A percentile compares a stretch with the other conserved stretches of the same genome.
These are phyloP conservation scores for Hypsizygus marmoreus DNA, from an alignment of 768 basidiomycete species.

Conservation along the genomic window DNA sequence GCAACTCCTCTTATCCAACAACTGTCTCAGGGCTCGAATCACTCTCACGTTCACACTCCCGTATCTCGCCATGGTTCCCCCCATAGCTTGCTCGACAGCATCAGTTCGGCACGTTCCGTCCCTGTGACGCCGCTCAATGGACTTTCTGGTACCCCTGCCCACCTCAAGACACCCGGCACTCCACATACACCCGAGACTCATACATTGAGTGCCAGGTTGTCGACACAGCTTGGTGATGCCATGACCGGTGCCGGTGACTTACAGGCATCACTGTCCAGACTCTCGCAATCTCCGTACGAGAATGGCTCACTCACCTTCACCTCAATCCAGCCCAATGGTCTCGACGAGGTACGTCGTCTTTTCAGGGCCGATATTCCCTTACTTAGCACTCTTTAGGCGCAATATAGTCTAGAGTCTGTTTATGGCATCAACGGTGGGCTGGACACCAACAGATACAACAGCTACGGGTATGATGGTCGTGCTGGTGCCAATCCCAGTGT, in stretches of 20 bases:
- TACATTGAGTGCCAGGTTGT: conserved; percentile 62
- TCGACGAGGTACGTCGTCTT: conserved; percentile 56
- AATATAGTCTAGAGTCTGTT: conserved; percentile 63
- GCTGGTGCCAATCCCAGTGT: conserved; percentile 22
- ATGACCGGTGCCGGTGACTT: conserved; percentile 56
- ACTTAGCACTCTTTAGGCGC: conserved; percentile 27
- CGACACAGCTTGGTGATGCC: conserved; percentile 52
- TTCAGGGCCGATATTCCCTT: conserved; percentile 6
- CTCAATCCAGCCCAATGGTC: conserved; percentile 44
- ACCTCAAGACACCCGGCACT: conserved; percentile 69
- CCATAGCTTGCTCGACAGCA: conserved; percentile 59
- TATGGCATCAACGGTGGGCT: conserved; percentile 50
- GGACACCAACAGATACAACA: conserved; percentile 54
- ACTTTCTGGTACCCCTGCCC: conserved; percentile 46
- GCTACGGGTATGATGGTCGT: conserved; percentile 61
- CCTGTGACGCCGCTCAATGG: conserved; percentile 78
- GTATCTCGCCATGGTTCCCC: conserved; percentile 77
- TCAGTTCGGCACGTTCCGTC: conserved; percentile 74
- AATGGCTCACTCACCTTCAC: conserved; percentile 55
- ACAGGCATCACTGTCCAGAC: conserved; percentile 71
- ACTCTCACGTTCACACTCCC: conserved; percentile 43
- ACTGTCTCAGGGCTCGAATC: conserved; percentile 50
- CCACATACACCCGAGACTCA: conserved; percentile 66
- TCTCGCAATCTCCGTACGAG: conserved; percentile 62
- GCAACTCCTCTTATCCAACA: conserved; percentile 67